phyloP scores from a whole-genome alignment of 148 eudicot genomes.

The Rhododendron vialii region DNA sequence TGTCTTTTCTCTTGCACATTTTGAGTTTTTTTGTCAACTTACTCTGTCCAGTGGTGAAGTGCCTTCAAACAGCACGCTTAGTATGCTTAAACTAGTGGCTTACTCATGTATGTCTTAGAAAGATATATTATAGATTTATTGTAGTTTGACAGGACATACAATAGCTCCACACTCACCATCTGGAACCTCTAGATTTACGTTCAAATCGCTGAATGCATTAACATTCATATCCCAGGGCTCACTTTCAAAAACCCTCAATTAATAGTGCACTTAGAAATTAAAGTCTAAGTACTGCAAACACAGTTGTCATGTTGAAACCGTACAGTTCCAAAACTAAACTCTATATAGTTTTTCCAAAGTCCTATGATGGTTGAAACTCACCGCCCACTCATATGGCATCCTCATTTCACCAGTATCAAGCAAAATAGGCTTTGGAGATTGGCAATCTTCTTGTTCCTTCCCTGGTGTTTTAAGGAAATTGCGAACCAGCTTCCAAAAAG shows the following conservation, averaged over 20 bases:
- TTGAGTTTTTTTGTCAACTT: not conserved
- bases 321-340: not conserved
- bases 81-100: not conserved
- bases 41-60: conserved; percentile 1
- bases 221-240: not conserved
- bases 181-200: not conserved
- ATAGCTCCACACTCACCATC: not conserved
- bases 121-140: not conserved
- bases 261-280: not conserved
- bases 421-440: conserved; percentile 75
- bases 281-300: not conserved
- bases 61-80: not conserved
- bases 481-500: conserved; percentile 84
- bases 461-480: conserved; percentile 63
- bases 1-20: not conserved
- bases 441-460: conserved; percentile 72
- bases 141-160: not conserved
- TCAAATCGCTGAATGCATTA: not conserved
- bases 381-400: conserved; percentile 96
- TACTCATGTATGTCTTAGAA: not conserved
- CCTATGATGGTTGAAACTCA: conserved; percentile 33
- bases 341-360: not conserved
- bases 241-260: not conserved
- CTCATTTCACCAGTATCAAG: conserved; percentile 98
- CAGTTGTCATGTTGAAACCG: not conserved